A percentile compares a stretch with the other conserved stretches of the same genome.
Evolutionary conservation across 2,329 filamentous ascomycete genomes (phyloP).

Genomic region (Phialophora expanda): DNA sequence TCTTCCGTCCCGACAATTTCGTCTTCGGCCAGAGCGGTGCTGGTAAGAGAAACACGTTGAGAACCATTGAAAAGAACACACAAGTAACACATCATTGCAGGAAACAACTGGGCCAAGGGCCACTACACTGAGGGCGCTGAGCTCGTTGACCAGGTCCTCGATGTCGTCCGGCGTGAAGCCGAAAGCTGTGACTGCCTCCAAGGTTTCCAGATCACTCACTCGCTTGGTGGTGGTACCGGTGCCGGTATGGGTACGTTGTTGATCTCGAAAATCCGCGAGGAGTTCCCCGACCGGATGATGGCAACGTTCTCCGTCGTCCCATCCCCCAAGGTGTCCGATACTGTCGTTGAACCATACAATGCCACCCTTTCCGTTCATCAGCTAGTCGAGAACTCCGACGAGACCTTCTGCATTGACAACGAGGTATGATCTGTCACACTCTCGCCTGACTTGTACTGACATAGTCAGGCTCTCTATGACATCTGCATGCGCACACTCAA

Average conservation of each 20-base stretch:
- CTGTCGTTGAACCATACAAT: constrained; percentile 99
- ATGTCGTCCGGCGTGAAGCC: constrained; percentile 97
- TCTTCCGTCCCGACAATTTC: constrained; percentile 99
- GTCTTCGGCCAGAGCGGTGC: constrained; percentile 99
- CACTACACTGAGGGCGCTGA: constrained; percentile 99
- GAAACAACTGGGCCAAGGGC: constrained; percentile 99
- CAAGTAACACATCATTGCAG: constrained; percentile 31
- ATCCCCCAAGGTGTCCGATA: constrained; percentile 99
- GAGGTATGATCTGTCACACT: constrained; percentile 61
- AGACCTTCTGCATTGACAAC: constrained; percentile 99
- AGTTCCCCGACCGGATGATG: constrained; percentile 99
- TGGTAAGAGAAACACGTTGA: constrained; percentile 54
- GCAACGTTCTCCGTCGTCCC: constrained; percentile 98
- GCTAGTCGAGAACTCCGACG: constrained; percentile 99
- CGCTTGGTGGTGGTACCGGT: constrained; percentile 99
- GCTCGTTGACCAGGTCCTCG: constrained; percentile 96
- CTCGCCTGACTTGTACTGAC: constrained; percentile 28
- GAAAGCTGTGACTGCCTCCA: constrained; percentile 99
- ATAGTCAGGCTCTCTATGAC: constrained; percentile 82
- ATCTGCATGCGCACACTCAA: constrained; percentile 99
- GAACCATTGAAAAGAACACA: constrained; percentile 5
- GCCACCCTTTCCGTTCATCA: constrained; percentile 98
- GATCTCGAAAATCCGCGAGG: constrained; percentile 99
- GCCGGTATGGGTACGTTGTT: constrained; percentile 99
- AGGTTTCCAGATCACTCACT: constrained; percentile 99